These are phyloP conservation scores for Geoglossum cookeanum DNA, from an alignment of 2,329 filamentous ascomycete genomes.

Conservation along the genomic window DNA sequence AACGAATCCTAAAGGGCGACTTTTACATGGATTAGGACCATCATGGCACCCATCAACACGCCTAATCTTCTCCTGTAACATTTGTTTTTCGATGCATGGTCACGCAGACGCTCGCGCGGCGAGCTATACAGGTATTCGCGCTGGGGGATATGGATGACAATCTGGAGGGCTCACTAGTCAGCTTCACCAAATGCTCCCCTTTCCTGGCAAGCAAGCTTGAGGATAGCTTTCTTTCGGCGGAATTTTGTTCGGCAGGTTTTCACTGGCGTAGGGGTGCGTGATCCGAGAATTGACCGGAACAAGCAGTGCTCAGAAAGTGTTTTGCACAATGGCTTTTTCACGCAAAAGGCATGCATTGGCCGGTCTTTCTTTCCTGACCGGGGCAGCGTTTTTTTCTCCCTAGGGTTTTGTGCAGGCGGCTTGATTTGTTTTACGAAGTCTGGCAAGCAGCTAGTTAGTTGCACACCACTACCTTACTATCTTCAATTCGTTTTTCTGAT, in stretches of 20 bases:
- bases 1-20: conserved; percentile 91
- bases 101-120: background rate
- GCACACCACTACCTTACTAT: background rate
- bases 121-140: too few species aligned
- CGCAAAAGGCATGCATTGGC: background rate
- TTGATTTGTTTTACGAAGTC: background rate
- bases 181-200: background rate
- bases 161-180: background rate
- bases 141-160: background rate
- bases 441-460: background rate
- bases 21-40: conserved; percentile 76
- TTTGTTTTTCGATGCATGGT: background rate
- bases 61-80: background rate
- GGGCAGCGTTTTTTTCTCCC: background rate
- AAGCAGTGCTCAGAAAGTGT: background rate
- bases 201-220: background rate
- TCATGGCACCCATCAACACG: too few species aligned
- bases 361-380: background rate
- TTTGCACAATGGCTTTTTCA: background rate
- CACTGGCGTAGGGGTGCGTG: background rate
- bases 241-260: background rate
- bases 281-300: background rate
- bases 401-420: background rate
- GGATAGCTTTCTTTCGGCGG: background rate
- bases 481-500: background rate